phyloP scores from a whole-genome alignment of 2,329 filamentous ascomycete species.

The Truncatella angustata region DNA sequence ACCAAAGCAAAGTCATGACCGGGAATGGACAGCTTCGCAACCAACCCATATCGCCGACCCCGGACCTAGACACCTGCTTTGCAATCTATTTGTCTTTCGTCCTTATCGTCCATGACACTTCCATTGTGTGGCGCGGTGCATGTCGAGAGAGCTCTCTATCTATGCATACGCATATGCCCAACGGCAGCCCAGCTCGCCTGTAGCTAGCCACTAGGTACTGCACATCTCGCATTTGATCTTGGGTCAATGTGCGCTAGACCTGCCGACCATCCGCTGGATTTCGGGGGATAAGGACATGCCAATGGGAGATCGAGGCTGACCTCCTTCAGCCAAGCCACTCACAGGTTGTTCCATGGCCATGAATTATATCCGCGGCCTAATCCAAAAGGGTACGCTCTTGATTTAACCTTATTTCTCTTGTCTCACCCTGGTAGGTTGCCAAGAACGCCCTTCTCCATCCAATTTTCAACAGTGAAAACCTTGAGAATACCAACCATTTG shows the following conservation, averaged over 20 bases:
- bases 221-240: background rate
- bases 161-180: background rate
- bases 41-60: background rate
- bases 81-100: background rate
- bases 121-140: background rate
- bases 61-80: background rate
- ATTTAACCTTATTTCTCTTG: background rate
- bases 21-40: too few relatives aligned
- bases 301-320: background rate
- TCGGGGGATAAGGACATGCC: background rate
- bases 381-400: too few relatives aligned
- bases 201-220: background rate
- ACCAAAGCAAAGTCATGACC: too few relatives aligned
- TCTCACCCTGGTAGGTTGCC: background rate
- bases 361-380: background rate
- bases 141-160: background rate
- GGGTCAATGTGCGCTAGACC: background rate
- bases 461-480: background rate
- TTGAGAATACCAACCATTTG: background rate
- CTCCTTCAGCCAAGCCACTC: background rate
- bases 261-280: background rate
- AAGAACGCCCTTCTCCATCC: background rate
- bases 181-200: background rate
- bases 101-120: background rate
- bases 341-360: background rate